Percentiles rank a stretch among this genome's conserved stretches.
phyloP scores from a whole-genome alignment of 2,329 filamentous ascomycete genomes.

The Diplodia mutila region DNA sequence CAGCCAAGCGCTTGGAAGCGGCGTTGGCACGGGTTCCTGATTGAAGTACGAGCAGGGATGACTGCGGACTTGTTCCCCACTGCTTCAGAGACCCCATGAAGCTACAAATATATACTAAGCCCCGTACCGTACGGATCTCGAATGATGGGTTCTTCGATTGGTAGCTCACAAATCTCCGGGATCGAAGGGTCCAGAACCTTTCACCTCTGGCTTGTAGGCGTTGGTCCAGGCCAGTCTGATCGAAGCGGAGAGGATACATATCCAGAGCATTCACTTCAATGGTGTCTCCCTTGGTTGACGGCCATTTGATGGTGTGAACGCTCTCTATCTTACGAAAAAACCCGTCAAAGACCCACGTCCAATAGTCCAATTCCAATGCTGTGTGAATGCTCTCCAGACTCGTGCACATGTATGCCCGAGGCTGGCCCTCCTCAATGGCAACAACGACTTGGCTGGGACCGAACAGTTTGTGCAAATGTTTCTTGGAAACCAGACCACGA shows the following conservation, averaged over 20 bases:
- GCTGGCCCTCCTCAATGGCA: not conserved
- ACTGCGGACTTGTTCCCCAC: not conserved
- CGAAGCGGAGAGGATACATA: not conserved
- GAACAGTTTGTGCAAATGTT: not conserved
- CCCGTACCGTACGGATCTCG: not conserved
- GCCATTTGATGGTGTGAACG: not conserved
- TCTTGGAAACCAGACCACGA: not conserved
- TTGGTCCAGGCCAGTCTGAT: not conserved
- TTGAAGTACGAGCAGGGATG: not conserved
- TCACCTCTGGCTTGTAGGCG: not conserved
- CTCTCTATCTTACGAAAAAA: not conserved
- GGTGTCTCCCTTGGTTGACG: not conserved
- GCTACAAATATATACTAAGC: no score
- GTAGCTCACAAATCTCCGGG: not conserved
- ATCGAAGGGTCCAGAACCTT: not conserved
- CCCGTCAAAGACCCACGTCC: not conserved
- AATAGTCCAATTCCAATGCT: not conserved
- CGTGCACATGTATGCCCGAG: not conserved
- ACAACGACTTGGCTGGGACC: not conserved
- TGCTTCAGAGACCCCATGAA: no score
- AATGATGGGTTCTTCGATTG: not conserved
- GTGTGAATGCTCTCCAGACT: not conserved
- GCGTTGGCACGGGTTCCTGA: not conserved
- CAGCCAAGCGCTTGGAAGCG: not conserved
- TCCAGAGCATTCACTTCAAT: not conserved